phyloP scores from a whole-genome alignment of 2,329 filamentous ascomycete genomes.

The Albophoma yamanashiensis region DNA sequence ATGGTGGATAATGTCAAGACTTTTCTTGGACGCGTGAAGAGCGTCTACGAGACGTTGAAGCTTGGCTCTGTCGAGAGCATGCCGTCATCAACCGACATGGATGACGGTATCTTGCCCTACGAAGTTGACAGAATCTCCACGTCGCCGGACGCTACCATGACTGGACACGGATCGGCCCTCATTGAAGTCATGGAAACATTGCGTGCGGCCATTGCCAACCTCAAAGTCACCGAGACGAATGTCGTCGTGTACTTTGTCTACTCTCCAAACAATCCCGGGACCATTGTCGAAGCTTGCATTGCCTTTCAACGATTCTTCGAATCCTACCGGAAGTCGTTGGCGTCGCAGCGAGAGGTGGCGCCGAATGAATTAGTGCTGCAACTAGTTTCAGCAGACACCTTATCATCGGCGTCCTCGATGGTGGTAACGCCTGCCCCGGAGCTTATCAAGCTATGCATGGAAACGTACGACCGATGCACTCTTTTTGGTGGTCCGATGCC shows the following conservation, averaged over 20 bases:
- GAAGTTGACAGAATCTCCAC: conserved; percentile 34
- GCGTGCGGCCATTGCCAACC: conserved; percentile 32
- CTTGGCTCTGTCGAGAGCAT: conserved; percentile 54
- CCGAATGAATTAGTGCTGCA: conserved; percentile 66
- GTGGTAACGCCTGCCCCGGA: conserved; percentile 51
- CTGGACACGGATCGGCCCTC: conserved; percentile 32
- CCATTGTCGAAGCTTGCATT: conserved; percentile 59
- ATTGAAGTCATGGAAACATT: conserved; percentile 38
- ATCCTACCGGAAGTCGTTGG: conserved; percentile 33
- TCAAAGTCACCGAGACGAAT: conserved; percentile 39
- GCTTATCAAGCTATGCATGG: conserved; percentile 54
- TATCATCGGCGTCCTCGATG: conserved; percentile 53
- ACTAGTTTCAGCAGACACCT: conserved; percentile 56
- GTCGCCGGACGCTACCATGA: conserved; percentile 28
- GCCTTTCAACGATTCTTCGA: conserved; percentile 66
- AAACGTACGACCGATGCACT: conserved; percentile 68
- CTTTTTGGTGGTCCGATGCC: conserved; percentile 45
- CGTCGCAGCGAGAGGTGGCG: conserved; percentile 29
- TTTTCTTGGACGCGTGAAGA: conserved; percentile 59
- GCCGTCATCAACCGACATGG: conserved; percentile 24
- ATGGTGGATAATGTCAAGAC: conserved; percentile 47
- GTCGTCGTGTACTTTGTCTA: conserved; percentile 72
- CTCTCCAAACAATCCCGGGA: conserved; percentile 48
- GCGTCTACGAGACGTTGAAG: conserved; percentile 63
- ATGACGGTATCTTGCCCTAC: conserved; percentile 38